phyloP scores from a whole-genome alignment of 306 rosid species.

The Cucurbita argyrosperma region DNA sequence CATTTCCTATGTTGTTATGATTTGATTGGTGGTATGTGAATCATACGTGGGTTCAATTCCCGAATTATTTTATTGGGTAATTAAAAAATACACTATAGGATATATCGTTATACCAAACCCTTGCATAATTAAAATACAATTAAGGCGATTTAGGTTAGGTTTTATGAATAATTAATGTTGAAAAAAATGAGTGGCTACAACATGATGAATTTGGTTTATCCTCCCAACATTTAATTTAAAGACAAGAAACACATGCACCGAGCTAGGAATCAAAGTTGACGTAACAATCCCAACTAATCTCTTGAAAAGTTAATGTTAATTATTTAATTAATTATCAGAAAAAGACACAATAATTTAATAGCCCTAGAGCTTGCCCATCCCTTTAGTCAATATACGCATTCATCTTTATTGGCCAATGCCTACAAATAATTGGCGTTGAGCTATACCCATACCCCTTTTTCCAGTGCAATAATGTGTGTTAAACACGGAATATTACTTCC shows the following conservation, averaged over 20 bases:
- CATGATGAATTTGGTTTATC: neutral
- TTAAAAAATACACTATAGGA: neutral
- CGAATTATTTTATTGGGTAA: neutral
- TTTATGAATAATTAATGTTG: neutral
- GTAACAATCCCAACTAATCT: constrained; percentile 3
- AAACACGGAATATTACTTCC: neutral
- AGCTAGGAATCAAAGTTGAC: neutral
- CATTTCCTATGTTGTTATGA: neutral
- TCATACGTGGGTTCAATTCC: neutral
- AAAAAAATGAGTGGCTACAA: neutral
- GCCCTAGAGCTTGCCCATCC: neutral
- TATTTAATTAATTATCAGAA: neutral
- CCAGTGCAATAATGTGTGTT: neutral
- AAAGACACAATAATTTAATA: neutral
- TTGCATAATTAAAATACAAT: neutral
- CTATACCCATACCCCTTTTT: neutral
- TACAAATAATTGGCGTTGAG: neutral
- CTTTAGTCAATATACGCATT: neutral
- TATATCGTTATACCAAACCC: neutral
- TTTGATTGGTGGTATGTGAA: neutral
- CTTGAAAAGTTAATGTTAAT: neutral
- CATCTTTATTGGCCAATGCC: neutral
- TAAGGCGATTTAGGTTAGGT: neutral
- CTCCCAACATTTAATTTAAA: neutral
- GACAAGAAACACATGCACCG: neutral